Conservation (phyloP, 208 protist species). For the Leishmania martiniquensis region DNA sequence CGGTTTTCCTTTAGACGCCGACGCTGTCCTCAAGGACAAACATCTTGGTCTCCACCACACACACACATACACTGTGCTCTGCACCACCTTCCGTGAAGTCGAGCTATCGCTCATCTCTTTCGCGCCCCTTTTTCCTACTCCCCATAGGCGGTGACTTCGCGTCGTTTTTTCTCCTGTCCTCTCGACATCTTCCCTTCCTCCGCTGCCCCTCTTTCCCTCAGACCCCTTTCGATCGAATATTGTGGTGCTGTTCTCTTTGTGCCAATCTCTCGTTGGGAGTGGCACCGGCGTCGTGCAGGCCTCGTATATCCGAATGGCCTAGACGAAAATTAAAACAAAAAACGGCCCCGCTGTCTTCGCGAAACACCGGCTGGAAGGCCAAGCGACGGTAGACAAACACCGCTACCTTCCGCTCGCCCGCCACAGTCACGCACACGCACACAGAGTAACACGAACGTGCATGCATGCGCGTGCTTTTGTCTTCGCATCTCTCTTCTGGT, state of each 20-base stretch:
- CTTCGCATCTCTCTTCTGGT: background rate
- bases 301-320: background rate
- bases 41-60: too few species aligned
- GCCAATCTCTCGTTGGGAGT: conserved; percentile 3
- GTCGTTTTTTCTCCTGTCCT: conserved; percentile 19
- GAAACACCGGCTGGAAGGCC: background rate
- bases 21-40: too few species aligned
- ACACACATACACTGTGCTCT: too few species aligned
- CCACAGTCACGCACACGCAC: too few species aligned
- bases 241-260: background rate
- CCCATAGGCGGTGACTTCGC: too few species aligned
- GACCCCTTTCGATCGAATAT: background rate
- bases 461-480: background rate
- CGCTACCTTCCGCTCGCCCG: background rate
- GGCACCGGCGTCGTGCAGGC: background rate
- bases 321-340: too few species aligned
- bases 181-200: too few species aligned
- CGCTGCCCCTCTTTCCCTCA: background rate
- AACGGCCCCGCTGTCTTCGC: background rate
- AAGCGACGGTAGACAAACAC: background rate
- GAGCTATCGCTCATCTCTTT: too few species aligned
- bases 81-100: too few species aligned
- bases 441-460: too few species aligned
- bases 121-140: conserved; percentile 8
- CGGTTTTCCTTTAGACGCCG: too few species aligned